phyloP scores from a whole-genome alignment of 2,329 filamentous ascomycete species.

The Hymenoscyphus infarciens region DNA sequence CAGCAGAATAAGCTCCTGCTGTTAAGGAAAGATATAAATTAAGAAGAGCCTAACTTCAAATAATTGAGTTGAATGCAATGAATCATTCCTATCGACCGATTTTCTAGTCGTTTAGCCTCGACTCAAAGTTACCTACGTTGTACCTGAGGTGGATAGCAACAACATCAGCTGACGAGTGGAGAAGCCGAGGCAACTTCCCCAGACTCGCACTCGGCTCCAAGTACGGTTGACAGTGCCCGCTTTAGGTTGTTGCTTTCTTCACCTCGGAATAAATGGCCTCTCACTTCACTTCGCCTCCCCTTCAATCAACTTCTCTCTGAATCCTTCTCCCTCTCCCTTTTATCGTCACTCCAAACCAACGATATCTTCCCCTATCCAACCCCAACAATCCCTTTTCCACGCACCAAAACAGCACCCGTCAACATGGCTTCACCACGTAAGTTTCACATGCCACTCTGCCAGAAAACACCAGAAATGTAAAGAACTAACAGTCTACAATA shows the following conservation, averaged over 20 bases:
- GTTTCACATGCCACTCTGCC: slow-evolving; percentile 37
- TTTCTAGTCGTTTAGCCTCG: too few relatives aligned
- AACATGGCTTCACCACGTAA: slow-evolving; percentile 77
- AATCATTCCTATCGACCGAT: too few relatives aligned
- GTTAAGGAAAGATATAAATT: too few relatives aligned
- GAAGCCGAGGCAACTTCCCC: slow-evolving; percentile 29
- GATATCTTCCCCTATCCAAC: background rate
- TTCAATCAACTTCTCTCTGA: background rate
- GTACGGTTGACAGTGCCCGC: background rate
- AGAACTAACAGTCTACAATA: slow-evolving; percentile 39
- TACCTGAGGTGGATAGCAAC: too few relatives aligned
- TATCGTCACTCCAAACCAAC: background rate
- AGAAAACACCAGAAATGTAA: background rate
- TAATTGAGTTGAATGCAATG: too few relatives aligned
- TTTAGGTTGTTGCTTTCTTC: too few relatives aligned
- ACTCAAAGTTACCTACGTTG: too few relatives aligned
- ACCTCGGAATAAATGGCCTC: slow-evolving; percentile 11
- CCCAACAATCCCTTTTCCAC: background rate
- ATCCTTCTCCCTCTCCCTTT: background rate
- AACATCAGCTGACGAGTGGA: too few relatives aligned
- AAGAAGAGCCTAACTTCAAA: too few relatives aligned
- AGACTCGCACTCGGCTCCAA: slow-evolving; percentile 20
- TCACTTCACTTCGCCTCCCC: background rate
- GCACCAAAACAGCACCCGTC: slow-evolving; percentile 9
- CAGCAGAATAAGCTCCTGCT: background rate